Conservation (phyloP, 768 basidiomycete genomes). For the Termitomyces sp. region DNA sequence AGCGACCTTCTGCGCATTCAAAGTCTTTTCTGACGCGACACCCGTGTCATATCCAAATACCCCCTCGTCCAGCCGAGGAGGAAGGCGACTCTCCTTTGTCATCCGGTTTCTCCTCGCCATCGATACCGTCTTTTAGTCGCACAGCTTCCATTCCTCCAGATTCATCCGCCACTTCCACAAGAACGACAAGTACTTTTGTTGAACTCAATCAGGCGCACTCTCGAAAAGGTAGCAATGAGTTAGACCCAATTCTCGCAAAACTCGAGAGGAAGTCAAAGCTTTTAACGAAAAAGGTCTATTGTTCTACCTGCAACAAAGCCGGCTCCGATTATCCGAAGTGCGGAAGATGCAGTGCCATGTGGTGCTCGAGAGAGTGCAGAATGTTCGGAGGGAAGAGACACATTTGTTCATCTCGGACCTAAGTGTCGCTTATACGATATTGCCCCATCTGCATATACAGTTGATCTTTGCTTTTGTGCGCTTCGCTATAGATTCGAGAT, state of each 20-base stretch:
- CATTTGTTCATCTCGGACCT: conserved; percentile 25
- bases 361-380: conserved; percentile 63
- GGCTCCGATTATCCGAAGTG: conserved; percentile 60
- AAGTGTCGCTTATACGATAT: background rate
- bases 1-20: background rate
- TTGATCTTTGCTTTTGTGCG: background rate
- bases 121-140: conserved; percentile 34
- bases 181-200: conserved; percentile 12
- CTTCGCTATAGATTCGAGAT: background rate
- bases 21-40: background rate
- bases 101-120: conserved; percentile 15
- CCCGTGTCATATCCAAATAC: conserved; percentile 2
- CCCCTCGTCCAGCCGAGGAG: conserved; percentile 8
- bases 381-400: conserved; percentile 48
- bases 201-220: conserved; percentile 3
- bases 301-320: conserved; percentile 45
- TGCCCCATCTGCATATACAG: background rate
- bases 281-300: conserved; percentile 30
- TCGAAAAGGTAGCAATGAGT: conserved; percentile 9
- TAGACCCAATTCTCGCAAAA: conserved; percentile 44
- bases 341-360: conserved; percentile 48
- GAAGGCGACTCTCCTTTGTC: conserved; percentile 16
- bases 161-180: conserved; percentile 13
- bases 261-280: conserved; percentile 50
- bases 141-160: conserved; percentile 24